Percentiles rank a stretch among this genome's conserved stretches.
phyloP scores from a whole-genome alignment of 208 protist species.

The Novymonas esmeraldas region DNA sequence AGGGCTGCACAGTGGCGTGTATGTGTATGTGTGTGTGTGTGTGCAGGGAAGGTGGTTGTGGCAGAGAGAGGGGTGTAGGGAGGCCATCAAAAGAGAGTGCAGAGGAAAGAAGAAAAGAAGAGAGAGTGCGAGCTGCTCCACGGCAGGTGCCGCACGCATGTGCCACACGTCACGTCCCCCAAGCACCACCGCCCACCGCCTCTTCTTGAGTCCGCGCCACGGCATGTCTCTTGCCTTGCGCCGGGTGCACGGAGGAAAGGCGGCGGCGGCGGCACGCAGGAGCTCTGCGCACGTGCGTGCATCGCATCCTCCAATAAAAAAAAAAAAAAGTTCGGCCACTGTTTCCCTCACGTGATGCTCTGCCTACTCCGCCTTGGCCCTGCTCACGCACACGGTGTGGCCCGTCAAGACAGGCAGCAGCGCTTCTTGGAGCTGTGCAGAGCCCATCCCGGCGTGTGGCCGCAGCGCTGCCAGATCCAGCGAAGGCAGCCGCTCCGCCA shows the following conservation, averaged over 20 bases:
- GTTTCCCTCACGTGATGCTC: too few relatives aligned
- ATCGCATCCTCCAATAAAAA: not conserved
- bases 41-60: not conserved
- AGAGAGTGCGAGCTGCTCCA: too few relatives aligned
- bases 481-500: slow-evolving; percentile 37
- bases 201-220: too few relatives aligned
- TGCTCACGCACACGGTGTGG: not conserved
- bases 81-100: not conserved
- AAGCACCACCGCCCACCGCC: too few relatives aligned
- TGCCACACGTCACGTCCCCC: too few relatives aligned
- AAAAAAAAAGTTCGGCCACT: not conserved
- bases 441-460: slow-evolving; percentile 55
- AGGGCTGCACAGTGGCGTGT: not conserved
- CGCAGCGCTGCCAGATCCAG: slow-evolving; percentile 47
- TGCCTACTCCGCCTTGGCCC: not conserved
- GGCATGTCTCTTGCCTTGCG: too few relatives aligned
- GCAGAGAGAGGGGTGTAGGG: not conserved
- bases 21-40: slow-evolving; percentile 10
- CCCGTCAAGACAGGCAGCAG: slow-evolving; percentile 32
- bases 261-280: too few relatives aligned
- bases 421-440: slow-evolving; percentile 31
- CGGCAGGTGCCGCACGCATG: too few relatives aligned
- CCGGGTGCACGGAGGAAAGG: too few relatives aligned
- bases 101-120: slow-evolving; percentile 9
- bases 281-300: too few relatives aligned